These are phyloP conservation scores for Echeveria elegans DNA, from an alignment of 164 flowering plant species.

Conservation along the genomic window DNA sequence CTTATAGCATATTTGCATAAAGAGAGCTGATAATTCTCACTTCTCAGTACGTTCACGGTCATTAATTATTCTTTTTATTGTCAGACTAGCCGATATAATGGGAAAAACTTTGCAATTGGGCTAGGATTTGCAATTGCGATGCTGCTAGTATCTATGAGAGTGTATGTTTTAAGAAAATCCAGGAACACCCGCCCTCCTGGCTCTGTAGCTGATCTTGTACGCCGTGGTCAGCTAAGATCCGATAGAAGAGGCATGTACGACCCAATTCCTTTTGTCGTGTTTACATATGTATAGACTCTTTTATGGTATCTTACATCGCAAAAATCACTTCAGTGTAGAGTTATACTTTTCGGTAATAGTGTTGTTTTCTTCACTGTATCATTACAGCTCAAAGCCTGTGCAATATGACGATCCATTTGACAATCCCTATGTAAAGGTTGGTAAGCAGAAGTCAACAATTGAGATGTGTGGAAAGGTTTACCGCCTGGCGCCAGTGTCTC, in stretches of 20 bases:
- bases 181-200: slow-evolving; percentile 53
- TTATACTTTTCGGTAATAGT: background rate
- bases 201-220: slow-evolving; percentile 89
- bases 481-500: slow-evolving; percentile 82
- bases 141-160: slow-evolving; percentile 40
- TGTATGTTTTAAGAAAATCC: slow-evolving; percentile 30
- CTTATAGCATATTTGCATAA: background rate
- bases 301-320: background rate
- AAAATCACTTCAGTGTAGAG: background rate
- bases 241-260: slow-evolving; percentile 99
- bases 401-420: slow-evolving; percentile 95
- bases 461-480: slow-evolving; percentile 96
- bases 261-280: background rate
- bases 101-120: slow-evolving; percentile 33
- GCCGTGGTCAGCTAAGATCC: slow-evolving; percentile 90
- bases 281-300: background rate
- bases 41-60: background rate
- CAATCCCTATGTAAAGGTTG: slow-evolving; percentile 77
- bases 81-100: slow-evolving; percentile 36
- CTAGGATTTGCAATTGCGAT: slow-evolving; percentile 37
- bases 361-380: slow-evolving; percentile 1
- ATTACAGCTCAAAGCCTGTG: slow-evolving; percentile 62
- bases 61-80: slow-evolving; percentile 9
- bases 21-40: background rate
- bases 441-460: slow-evolving; percentile 59